Evolutionary conservation across 2,329 filamentous ascomycete genomes (phyloP).

Genomic region (Dactylellina drechsleri): DNA sequence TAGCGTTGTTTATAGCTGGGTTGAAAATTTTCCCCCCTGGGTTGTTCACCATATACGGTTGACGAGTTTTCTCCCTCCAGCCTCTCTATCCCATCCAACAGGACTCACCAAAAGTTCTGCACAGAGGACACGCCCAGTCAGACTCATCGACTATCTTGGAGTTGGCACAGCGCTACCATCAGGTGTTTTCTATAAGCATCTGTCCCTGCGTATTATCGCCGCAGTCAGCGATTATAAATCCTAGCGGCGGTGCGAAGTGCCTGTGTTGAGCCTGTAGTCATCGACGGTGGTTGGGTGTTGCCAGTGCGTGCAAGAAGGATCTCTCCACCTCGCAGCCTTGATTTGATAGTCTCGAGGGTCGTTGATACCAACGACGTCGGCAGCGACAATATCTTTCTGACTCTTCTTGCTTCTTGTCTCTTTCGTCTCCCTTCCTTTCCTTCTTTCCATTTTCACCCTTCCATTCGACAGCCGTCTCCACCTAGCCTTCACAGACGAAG

Average conservation of each 20-base stretch:
- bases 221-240: slow-evolving; percentile 25
- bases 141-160: too few relatives aligned
- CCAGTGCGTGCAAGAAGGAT: slow-evolving; percentile 32
- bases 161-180: slow-evolving; percentile 1
- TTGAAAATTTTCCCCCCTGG: slow-evolving; percentile 52
- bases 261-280: slow-evolving; percentile 49
- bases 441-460: slow-evolving; percentile 20
- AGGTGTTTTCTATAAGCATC: slow-evolving; percentile 17
- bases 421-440: slow-evolving; percentile 2
- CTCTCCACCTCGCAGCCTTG: slow-evolving; percentile 35
- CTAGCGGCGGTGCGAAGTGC: slow-evolving; percentile 6
- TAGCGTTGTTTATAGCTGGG: slow-evolving; percentile 48
- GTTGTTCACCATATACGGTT: slow-evolving; percentile 18
- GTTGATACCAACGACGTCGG: not conserved
- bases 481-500: not conserved
- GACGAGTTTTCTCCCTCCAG: slow-evolving; percentile 30
- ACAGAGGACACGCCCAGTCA: too few relatives aligned
- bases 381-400: not conserved
- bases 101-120: not conserved
- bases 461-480: not conserved
- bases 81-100: not conserved
- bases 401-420: slow-evolving; percentile 23
- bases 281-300: slow-evolving; percentile 24
- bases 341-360: too few relatives aligned
- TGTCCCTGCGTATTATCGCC: slow-evolving; percentile 13